phyloP scores from a whole-genome alignment of 306 rosid species.

The Fragaria vesca region DNA sequence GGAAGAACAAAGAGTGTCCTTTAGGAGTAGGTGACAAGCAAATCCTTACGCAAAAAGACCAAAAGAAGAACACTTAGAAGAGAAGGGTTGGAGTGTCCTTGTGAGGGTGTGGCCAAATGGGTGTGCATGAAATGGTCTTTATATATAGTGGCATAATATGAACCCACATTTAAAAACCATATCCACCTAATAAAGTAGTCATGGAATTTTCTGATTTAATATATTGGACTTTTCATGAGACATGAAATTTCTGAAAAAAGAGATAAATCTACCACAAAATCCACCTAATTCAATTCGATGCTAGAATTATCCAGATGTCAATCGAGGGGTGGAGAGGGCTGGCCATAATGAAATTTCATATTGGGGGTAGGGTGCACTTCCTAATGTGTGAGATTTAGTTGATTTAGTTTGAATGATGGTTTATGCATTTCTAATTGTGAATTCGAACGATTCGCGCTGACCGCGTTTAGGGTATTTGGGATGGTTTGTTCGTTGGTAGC shows the following conservation, averaged over 20 bases:
- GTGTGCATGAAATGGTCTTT: background rate
- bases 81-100: conserved; percentile 9
- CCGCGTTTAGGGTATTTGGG: background rate
- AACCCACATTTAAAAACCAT: background rate
- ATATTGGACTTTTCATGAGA: background rate
- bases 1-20: background rate
- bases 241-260: background rate
- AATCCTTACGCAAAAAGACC: conserved; percentile 33
- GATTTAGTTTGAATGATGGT: conserved; percentile 4
- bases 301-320: background rate
- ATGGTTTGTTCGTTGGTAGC: background rate
- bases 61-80: conserved; percentile 20
- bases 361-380: background rate
- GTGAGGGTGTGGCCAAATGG: background rate
- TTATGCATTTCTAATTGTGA: background rate
- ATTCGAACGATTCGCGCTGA: background rate
- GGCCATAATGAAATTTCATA: background rate
- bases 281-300: background rate
- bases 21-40: conserved; percentile 33
- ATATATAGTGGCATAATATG: background rate
- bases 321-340: background rate
- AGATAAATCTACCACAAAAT: background rate
- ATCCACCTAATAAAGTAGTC: background rate
- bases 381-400: conserved; percentile 9
- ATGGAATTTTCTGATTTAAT: background rate